phyloP scores from a whole-genome alignment of 139 green algal genomes.

The Spirogloea muscicola region DNA sequence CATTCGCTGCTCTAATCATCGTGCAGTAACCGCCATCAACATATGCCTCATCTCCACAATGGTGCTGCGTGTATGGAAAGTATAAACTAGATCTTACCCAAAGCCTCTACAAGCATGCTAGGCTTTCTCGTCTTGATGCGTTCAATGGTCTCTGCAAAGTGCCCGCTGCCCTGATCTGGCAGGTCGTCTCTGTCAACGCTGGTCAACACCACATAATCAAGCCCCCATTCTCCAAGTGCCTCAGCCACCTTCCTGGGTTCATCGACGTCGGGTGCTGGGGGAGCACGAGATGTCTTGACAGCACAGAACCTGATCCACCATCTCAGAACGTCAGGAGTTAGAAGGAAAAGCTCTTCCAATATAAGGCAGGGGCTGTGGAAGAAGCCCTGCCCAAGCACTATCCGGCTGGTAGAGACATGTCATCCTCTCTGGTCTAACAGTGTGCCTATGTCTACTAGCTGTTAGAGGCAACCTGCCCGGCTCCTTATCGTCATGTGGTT shows the following conservation, averaged over 20 bases:
- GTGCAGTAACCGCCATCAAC: not conserved
- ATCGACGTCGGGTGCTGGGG: conserved; percentile 82
- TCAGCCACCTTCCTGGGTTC: conserved; percentile 90
- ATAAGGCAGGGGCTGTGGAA: too few relatives aligned
- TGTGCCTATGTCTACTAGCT: too few relatives aligned
- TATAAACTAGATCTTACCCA: conserved; percentile 35
- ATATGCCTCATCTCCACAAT: not conserved
- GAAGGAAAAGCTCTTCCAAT: conserved; percentile 5
- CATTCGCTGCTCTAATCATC: not conserved
- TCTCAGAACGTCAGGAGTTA: too few relatives aligned
- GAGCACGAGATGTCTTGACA: conserved; percentile 87
- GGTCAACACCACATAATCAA: conserved; percentile 98
- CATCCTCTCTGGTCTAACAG: too few relatives aligned
- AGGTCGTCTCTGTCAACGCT: conserved; percentile 97
- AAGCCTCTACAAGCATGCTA: conserved; percentile 41
- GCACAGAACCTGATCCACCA: conserved; percentile 79
- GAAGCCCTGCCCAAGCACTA: too few relatives aligned
- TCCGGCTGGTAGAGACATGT: too few relatives aligned
- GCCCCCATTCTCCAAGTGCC: conserved; percentile 85
- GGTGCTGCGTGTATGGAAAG: too few relatives aligned
- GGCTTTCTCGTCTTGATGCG: conserved; percentile 62
- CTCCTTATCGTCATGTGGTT: too few relatives aligned
- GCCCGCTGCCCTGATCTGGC: conserved; percentile 71
- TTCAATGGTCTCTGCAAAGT: conserved; percentile 96
- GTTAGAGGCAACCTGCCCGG: too few relatives aligned